phyloP scores from a whole-genome alignment of 345 rosid species.

The Rubroshorea leprosula region DNA sequence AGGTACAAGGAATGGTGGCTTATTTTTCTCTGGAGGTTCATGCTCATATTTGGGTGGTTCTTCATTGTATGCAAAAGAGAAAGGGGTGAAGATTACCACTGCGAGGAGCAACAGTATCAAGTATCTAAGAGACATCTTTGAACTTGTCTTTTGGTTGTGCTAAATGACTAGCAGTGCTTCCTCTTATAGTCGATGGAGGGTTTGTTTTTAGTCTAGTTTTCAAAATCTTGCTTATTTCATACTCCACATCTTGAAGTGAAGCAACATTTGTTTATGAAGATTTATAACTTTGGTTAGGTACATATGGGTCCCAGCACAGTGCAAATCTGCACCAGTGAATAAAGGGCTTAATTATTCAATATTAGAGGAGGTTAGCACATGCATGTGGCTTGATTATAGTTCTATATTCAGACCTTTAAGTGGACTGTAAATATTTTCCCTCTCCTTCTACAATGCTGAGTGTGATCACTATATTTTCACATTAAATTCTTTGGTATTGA shows the following conservation, averaged over 20 bases:
- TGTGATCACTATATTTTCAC: too few species aligned
- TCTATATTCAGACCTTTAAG: too few species aligned
- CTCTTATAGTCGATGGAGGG: conserved; percentile 16
- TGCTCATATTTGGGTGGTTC: conserved; percentile 2
- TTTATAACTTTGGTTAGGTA: background rate
- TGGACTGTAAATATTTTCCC: too few species aligned
- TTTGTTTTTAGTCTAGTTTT: background rate
- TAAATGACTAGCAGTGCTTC: background rate
- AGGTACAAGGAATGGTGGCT: conserved; percentile 9
- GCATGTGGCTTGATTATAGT: background rate
- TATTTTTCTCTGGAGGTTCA: conserved; percentile 6
- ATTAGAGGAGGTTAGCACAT: background rate
- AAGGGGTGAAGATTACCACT: conserved; percentile 20
- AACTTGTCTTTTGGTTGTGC: background rate
- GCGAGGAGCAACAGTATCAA: conserved; percentile 23
- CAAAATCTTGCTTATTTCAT: background rate
- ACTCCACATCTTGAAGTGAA: background rate
- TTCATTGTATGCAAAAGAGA: conserved; percentile 8
- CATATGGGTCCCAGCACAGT: conserved; percentile 3
- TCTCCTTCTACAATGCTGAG: too few species aligned
- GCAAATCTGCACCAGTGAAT: background rate
- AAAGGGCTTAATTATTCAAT: background rate
- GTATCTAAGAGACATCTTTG: conserved; percentile 20
- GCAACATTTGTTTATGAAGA: background rate
- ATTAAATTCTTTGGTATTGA: too few species aligned